These are phyloP conservation scores for Xylaria telfairii DNA, from an alignment of 495 filamentous ascomycete species.

Conservation along the genomic window DNA sequence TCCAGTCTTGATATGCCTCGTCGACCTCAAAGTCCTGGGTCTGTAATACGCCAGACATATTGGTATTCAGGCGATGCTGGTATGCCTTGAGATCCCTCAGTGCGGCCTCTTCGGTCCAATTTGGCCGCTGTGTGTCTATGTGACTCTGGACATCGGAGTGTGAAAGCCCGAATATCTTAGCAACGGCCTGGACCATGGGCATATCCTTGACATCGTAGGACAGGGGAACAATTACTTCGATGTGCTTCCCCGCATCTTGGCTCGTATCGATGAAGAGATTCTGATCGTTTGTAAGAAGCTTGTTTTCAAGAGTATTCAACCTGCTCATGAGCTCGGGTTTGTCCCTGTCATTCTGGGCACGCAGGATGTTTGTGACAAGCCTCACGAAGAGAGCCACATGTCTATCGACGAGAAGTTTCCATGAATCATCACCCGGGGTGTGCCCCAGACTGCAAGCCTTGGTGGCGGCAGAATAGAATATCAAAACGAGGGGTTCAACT, in stretches of 20 bases:
- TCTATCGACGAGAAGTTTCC: constrained; percentile 91
- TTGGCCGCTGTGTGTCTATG: constrained; percentile 76
- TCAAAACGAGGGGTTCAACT: constrained; percentile 91
- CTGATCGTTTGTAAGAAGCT: constrained; percentile 93
- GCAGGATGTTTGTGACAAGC: constrained; percentile 78
- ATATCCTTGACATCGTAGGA: constrained; percentile 97
- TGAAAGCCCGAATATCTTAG: constrained; percentile 79
- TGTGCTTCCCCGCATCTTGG: constrained; percentile 62
- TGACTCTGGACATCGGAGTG: constrained; percentile 80
- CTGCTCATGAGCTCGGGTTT: constrained; percentile 80
- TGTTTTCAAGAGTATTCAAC: constrained; percentile 84
- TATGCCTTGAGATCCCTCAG: constrained; percentile 92
- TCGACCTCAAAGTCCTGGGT: constrained; percentile 90
- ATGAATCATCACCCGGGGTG: constrained; percentile 80
- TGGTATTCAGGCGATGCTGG: constrained; percentile 79
- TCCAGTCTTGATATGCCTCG: constrained; percentile 90
- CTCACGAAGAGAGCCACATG: constrained; percentile 96
- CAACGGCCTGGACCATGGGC: constrained; percentile 86
- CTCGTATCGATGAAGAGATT: constrained; percentile 69
- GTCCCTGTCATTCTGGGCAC: constrained; percentile 73
- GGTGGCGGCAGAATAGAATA: constrained; percentile 73
- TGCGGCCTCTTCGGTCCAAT: constrained; percentile 91
- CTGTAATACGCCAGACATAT: constrained; percentile 77
- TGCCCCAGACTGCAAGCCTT: constrained; percentile 89
- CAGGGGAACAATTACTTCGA: constrained; percentile 79